Evolutionary conservation across 768 basidiomycete species (phyloP).

Genomic region (Panellus pusillus): DNA sequence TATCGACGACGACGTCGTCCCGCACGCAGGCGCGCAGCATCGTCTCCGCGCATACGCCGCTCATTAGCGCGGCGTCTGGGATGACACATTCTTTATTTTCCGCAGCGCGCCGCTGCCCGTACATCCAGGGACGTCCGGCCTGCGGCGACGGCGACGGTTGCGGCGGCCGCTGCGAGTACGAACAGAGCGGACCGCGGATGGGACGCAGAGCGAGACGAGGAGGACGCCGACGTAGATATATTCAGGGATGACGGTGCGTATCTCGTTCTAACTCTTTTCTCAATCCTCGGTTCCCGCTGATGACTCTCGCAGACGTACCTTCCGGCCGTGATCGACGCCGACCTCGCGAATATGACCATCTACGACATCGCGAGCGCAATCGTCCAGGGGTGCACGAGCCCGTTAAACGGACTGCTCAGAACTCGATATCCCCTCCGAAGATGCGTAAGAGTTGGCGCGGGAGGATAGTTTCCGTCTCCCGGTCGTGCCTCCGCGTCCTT

Average conservation of each 20-base stretch:
- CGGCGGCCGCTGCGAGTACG: background rate
- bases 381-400: background rate
- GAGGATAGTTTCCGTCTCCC: background rate
- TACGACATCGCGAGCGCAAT: conserved; percentile 7
- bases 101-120: conserved; percentile 24
- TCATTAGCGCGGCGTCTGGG: conserved; percentile 61
- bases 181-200: conserved; percentile 8
- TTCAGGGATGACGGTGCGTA: background rate
- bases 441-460: conserved; percentile 13
- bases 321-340: too few species aligned
- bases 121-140: conserved; percentile 12
- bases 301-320: too few species aligned
- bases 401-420: background rate
- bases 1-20: conserved; percentile 47
- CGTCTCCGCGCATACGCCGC: conserved; percentile 59
- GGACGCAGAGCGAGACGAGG: conserved; percentile 24
- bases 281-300: background rate
- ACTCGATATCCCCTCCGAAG: conserved; percentile 4
- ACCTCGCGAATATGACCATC: too few species aligned
- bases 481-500: background rate
- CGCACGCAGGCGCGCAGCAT: conserved; percentile 42
- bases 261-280: background rate
- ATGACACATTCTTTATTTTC: conserved; percentile 10
- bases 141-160: background rate
- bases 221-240: conserved; percentile 12